Conservation (phyloP, 305 asterid species). For the Fraxinus platypoda region DNA sequence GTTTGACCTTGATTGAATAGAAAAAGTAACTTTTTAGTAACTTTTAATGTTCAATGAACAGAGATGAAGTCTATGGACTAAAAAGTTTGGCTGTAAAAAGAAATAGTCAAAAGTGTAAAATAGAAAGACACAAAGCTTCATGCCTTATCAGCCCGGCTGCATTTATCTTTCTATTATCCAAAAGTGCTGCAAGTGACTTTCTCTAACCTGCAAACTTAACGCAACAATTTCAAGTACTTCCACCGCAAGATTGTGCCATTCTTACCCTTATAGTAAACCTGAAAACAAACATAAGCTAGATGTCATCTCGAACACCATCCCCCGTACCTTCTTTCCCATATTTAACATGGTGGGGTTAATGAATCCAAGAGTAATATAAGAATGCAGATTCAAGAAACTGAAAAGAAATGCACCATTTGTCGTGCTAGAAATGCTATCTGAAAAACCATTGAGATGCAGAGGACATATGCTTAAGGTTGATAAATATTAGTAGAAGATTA, state of each 20-base stretch:
- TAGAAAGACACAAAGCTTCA: neutral
- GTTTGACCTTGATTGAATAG: neutral
- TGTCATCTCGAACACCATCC: neutral
- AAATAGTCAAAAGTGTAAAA: neutral
- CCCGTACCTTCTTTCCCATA: neutral
- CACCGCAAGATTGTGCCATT: neutral
- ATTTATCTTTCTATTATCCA: neutral
- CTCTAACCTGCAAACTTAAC: neutral
- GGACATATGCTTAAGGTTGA: neutral
- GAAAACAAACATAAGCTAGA: neutral
- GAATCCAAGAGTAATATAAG: neutral
- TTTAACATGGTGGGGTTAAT: neutral
- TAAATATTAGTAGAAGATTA: neutral
- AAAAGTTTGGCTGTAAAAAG: neutral
- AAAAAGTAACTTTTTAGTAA: neutral
- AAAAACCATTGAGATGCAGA: neutral
- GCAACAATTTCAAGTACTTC: neutral
- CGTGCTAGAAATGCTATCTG: neutral
- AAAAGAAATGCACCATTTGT: neutral
- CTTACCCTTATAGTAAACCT: neutral
- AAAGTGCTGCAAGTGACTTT: neutral
- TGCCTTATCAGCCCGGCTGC: neutral
- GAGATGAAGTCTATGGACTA: neutral
- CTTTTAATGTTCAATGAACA: neutral
- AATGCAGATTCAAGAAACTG: neutral